phyloP scores from a whole-genome alignment of 768 basidiomycete genomes.

The Panaeolus papilionaceus region DNA sequence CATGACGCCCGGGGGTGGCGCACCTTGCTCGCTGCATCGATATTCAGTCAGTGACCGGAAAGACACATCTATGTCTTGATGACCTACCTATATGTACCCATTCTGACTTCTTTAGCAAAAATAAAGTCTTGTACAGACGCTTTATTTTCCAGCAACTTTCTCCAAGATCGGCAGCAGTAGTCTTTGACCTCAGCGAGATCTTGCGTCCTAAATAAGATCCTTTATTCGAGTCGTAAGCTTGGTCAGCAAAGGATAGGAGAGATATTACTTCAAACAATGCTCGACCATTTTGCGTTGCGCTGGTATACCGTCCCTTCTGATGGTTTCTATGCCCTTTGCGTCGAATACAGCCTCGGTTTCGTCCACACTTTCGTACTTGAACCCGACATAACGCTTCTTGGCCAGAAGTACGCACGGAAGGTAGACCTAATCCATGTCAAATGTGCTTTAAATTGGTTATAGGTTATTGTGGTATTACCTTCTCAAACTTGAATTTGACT shows the following conservation, averaged over 20 bases:
- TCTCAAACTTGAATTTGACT: constrained; percentile 97
- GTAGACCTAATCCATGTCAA: constrained; percentile 75
- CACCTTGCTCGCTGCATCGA: constrained; percentile 70
- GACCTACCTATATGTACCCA: constrained; percentile 90
- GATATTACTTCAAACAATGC: constrained; percentile 78
- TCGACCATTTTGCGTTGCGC: constrained; percentile 96
- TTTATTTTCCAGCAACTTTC: constrained; percentile 79
- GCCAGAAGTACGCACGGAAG: constrained; percentile 94
- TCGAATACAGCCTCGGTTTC: constrained; percentile 85
- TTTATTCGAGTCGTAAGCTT: constrained; percentile 35
- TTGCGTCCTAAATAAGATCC: constrained; percentile 89
- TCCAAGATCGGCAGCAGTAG: constrained; percentile 87
- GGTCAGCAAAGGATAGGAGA: neutral
- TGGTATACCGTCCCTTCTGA: constrained; percentile 88
- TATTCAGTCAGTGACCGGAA: constrained; percentile 7
- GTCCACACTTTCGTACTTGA: constrained; percentile 88
- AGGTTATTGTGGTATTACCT: constrained; percentile 54
- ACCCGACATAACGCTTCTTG: constrained; percentile 98
- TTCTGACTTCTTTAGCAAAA: constrained; percentile 90
- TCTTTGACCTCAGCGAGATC: constrained; percentile 90
- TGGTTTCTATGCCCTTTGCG: constrained; percentile 98
- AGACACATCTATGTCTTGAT: neutral
- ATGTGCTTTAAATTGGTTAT: neutral
- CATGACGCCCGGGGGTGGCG: constrained; percentile 91
- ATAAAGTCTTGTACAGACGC: constrained; percentile 92